Percentiles rank a stretch among this genome's conserved stretches.
Evolutionary conservation across 495 filamentous ascomycete genomes (phyloP).

Genomic region (Sphaerosporella brunnea): DNA sequence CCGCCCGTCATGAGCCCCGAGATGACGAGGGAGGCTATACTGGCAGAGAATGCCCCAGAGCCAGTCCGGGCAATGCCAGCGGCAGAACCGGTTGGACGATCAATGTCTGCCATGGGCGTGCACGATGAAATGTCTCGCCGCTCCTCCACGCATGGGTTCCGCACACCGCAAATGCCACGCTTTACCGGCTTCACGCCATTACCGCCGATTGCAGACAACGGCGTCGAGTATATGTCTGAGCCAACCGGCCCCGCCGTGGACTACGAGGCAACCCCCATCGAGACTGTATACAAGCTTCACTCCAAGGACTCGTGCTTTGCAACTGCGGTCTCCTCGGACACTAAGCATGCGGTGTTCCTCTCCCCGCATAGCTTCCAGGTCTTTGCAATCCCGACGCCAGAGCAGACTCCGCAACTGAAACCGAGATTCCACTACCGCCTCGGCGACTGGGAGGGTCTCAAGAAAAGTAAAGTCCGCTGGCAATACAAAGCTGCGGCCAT

Average conservation of each 20-base stretch:
- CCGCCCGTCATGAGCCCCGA: slow-evolving; percentile 9
- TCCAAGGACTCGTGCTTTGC: slow-evolving; percentile 23
- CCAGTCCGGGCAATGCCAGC: slow-evolving; percentile 15
- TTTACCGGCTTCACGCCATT: slow-evolving; percentile 5
- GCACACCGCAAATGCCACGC: slow-evolving; percentile 1
- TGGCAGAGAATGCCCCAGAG: slow-evolving; percentile 18
- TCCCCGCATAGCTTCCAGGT: slow-evolving; percentile 22
- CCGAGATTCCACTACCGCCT: slow-evolving; percentile 10
- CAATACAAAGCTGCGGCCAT: slow-evolving; percentile 18
- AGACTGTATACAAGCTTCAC: slow-evolving; percentile 18
- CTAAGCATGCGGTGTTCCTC: slow-evolving; percentile 19
- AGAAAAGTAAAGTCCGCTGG: slow-evolving; percentile 22
- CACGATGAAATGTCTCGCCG: slow-evolving; percentile 12
- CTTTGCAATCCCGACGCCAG: slow-evolving; percentile 14
- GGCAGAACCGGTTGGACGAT: too few relatives aligned
- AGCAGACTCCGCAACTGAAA: slow-evolving; percentile 13
- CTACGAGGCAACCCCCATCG: slow-evolving; percentile 18
- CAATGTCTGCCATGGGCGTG: slow-evolving; percentile 18
- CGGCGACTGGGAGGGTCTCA: slow-evolving; percentile 18
- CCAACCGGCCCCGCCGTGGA: slow-evolving; percentile 10
- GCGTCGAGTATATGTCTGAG: slow-evolving; percentile 16
- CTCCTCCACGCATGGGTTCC: slow-evolving; percentile 7
- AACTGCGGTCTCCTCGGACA: slow-evolving; percentile 17
- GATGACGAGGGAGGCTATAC: slow-evolving; percentile 2
- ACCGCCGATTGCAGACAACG: slow-evolving; percentile 8